A percentile compares a stretch with the other conserved stretches of the same genome.
Evolutionary conservation across 2,329 filamentous ascomycete species (phyloP).

Genomic region (Beauveria sp.): DNA sequence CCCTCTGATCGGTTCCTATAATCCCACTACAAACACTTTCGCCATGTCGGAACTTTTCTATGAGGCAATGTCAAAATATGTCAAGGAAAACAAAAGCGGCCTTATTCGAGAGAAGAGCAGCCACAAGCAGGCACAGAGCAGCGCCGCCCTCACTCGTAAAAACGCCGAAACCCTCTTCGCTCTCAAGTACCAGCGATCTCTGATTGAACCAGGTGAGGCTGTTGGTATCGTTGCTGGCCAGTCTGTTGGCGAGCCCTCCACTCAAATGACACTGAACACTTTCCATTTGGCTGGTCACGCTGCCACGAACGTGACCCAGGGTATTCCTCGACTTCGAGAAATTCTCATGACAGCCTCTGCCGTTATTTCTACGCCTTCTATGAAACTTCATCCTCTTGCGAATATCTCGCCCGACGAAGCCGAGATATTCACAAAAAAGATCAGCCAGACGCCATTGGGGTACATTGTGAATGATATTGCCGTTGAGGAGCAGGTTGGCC

Average conservation of each 20-base stretch:
- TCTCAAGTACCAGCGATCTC: conserved; percentile 84
- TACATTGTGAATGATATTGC: conserved; percentile 75
- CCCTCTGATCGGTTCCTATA: conserved; percentile 64
- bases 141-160: conserved; percentile 48
- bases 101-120: conserved; percentile 42
- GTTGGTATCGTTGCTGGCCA: conserved; percentile 96
- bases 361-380: conserved; percentile 81
- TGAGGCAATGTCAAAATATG: conserved; percentile 62
- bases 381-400: conserved; percentile 73
- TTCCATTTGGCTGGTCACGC: conserved; percentile 99
- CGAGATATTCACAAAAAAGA: conserved; percentile 81
- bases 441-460: conserved; percentile 76
- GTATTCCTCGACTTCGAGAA: conserved; percentile 94
- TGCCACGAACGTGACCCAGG: conserved; percentile 95
- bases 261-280: conserved; percentile 98
- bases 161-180: conserved; percentile 78
- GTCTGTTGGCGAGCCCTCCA: conserved; percentile 93
- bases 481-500: conserved; percentile 72
- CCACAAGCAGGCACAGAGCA: conserved; percentile 18
- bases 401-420: conserved; percentile 62
- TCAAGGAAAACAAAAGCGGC: conserved; percentile 65
- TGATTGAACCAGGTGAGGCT: conserved; percentile 91
- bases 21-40: conserved; percentile 71
- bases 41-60: conserved; percentile 87
- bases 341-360: conserved; percentile 96